These are phyloP conservation scores for Aspergillus sparsus DNA, from an alignment of 495 filamentous ascomycete species.

Conservation along the genomic window DNA sequence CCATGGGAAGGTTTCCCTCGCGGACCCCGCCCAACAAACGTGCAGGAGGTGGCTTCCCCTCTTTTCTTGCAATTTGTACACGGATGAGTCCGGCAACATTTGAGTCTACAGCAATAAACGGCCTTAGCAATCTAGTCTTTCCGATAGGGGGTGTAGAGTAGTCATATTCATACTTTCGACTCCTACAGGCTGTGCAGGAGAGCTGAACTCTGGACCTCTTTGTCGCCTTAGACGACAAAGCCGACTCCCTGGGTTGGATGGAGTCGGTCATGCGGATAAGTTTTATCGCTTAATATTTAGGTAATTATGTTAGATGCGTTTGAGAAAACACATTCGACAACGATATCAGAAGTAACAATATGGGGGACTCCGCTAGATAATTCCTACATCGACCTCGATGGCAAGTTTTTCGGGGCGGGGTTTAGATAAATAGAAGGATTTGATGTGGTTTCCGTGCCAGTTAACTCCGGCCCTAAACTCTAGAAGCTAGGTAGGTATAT, in stretches of 20 bases:
- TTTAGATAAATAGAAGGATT: neutral
- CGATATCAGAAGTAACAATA: too few species aligned
- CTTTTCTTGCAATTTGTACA: conserved; percentile 53
- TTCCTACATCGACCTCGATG: too few species aligned
- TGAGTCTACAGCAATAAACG: conserved; percentile 36
- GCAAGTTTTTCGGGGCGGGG: too few species aligned
- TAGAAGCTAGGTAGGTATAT: neutral
- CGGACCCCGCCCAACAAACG: conserved; percentile 44
- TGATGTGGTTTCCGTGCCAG: neutral
- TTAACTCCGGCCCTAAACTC: neutral
- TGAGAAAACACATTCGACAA: too few species aligned
- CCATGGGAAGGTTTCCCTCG: conserved; percentile 35
- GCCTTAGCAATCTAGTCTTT: too few species aligned
- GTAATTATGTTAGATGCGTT: too few species aligned
- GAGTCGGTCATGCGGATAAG: conserved; percentile 15
- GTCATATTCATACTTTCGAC: conserved; percentile 45
- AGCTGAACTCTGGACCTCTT: conserved; percentile 55
- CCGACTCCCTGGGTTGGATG: conserved; percentile 4
- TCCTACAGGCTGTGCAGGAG: conserved; percentile 55
- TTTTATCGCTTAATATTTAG: neutral
- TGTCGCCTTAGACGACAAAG: conserved; percentile 26
- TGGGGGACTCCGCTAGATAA: too few species aligned
- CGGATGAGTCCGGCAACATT: conserved; percentile 53
- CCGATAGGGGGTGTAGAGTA: neutral
- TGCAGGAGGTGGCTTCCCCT: conserved; percentile 44